Evolutionary conservation across 306 rosid genomes (phyloP), one percentile per base, ranked within the genome.

Genomic region (Lathyrus sativus): DNA sequence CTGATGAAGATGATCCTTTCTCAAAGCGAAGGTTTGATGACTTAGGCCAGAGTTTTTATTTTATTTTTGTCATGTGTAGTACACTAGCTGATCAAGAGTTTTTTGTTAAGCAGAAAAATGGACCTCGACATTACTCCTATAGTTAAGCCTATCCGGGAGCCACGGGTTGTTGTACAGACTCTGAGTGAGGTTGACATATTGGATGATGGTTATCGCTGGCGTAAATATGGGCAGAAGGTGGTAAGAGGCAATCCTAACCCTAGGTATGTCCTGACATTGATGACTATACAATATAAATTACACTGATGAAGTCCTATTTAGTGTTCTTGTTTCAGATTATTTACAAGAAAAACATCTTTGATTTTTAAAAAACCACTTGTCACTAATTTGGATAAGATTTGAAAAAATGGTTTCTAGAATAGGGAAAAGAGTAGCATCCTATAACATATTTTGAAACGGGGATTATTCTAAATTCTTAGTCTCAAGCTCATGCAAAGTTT

Each of bases 201-300:
- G 85, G 99, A 95, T 83, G 99, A 95, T 73, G 99, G 99, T 67
- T 95, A 95, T 67, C 99, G 99, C 80, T 95, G 99, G 99, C 95
- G 99, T 55, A 95, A 95, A 82, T 95, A 95, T 73, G 99, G 99
- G 78, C 99, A 95, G 86, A 95, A 95, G 81, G 97, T 95, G 69
- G 99, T 95, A 74, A 87, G 99, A 85, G 99, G 97, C 68, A 95
- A 95, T 82, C 99, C 99, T 71, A 95, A 95, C 79, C 99, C 99
- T 53, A 88, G 99, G 99, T 95, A 84, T 60, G 78, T 54, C 56
- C 70, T 71, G 31, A 26, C 29, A 44, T 67, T 46, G 54, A 44
- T 63, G 71, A 38, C 73, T 75, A 33, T 15, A 73, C 48, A 70
- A 35, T 39, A 31, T 46, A 15, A 66, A 19, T 41, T 14, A 41